Percentiles rank a stretch among this genome's conserved stretches.
These are phyloP conservation scores for Croton laevigatus DNA, from an alignment of 441 rosid species.

Conservation along the genomic window DNA sequence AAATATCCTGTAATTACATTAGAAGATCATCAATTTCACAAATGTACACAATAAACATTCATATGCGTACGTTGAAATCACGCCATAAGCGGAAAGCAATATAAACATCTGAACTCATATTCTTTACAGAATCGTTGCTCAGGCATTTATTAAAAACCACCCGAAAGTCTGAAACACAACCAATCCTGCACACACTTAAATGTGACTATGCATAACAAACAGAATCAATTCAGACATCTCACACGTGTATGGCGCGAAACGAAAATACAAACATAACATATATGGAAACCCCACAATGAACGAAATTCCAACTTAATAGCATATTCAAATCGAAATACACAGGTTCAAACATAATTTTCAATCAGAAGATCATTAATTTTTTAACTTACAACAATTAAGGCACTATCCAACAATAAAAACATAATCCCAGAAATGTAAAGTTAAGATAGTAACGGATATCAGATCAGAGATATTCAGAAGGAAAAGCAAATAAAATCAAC, in stretches of 20 bases:
- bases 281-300: conserved; percentile 18
- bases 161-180: not conserved
- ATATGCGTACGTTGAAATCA: conserved; percentile 3
- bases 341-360: conserved; percentile 11
- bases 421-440: not conserved
- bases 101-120: conserved; percentile 6
- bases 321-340: conserved; percentile 1
- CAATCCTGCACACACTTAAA: not conserved
- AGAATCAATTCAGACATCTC: not conserved
- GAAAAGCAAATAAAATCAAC: conserved; percentile 22
- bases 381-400: conserved; percentile 12
- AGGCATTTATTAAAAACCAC: not conserved
- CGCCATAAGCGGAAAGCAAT: conserved; percentile 12
- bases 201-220: not conserved
- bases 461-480: conserved; percentile 7
- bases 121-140: not conserved
- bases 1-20: conserved; percentile 37
- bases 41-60: not conserved
- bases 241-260: not conserved
- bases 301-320: conserved; percentile 7
- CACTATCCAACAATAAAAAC: conserved; percentile 13
- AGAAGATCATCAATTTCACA: conserved; percentile 5
- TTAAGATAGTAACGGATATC: conserved; percentile 10
- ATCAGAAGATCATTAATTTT: conserved; percentile 3
- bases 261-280: not conserved